Conservation (phyloP, 176 grass and related monocot genomes). For the Olyra latifolia region DNA sequence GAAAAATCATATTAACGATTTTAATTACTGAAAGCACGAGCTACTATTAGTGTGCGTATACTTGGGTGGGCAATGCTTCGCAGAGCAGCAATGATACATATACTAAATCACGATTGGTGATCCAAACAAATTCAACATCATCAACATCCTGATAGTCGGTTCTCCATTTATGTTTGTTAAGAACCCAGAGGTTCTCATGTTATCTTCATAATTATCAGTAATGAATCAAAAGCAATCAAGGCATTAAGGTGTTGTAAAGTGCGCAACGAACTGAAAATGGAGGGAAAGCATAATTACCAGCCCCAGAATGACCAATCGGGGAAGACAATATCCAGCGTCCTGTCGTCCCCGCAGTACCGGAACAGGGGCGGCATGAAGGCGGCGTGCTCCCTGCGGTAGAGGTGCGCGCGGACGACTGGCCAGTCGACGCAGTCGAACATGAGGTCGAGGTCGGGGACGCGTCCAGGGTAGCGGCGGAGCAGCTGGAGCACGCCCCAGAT, state of each 20-base stretch:
- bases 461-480: slow-evolving; percentile 70
- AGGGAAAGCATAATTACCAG: slow-evolving; percentile 56
- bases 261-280: not conserved
- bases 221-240: not conserved
- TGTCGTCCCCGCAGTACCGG: slow-evolving; percentile 71
- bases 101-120: not conserved
- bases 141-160: not conserved
- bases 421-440: slow-evolving; percentile 89
- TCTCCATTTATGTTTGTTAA: not conserved
- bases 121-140: not conserved
- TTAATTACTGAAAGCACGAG: not conserved
- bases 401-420: slow-evolving; percentile 55
- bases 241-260: not conserved
- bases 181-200: not conserved
- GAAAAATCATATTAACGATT: not conserved
- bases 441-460: slow-evolving; percentile 87
- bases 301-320: slow-evolving; percentile 99
- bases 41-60: not conserved
- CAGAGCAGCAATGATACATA: not conserved
- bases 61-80: not conserved
- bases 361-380: slow-evolving; percentile 60
- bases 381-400: slow-evolving; percentile 41
- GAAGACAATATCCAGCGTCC: slow-evolving; percentile 72
- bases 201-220: not conserved
- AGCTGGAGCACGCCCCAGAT: slow-evolving; percentile 91